Evolutionary conservation across 371 early-diverging fungal species (phyloP).

Genomic region (Vairimorpha apis): DNA sequence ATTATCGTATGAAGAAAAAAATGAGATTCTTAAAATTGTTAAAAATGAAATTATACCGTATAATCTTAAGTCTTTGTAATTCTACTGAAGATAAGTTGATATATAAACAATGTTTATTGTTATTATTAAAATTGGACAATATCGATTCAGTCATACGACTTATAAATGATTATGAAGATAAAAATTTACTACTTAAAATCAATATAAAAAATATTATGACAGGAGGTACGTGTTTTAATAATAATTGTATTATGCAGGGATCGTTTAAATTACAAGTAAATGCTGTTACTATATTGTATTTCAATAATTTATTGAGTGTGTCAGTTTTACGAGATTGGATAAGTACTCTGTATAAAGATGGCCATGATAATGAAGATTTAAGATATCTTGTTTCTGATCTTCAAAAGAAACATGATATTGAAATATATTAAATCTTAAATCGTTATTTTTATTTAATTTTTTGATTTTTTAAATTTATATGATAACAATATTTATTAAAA

Average conservation of each 20-base stretch:
- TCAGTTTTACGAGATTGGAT: constrained; percentile 25
- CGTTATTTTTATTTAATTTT: too few species aligned
- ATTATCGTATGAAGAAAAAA: constrained; percentile 11
- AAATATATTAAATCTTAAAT: constrained; percentile 13
- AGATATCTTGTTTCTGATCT: constrained; percentile 30
- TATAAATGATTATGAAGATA: constrained; percentile 44
- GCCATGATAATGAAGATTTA: constrained; percentile 23
- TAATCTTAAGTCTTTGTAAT: neutral
- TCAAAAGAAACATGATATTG: constrained; percentile 20
- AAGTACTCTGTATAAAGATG: constrained; percentile 15
- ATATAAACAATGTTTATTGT: constrained; percentile 39
- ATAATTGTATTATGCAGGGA: constrained; percentile 3
- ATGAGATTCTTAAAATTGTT: constrained; percentile 38
- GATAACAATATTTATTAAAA: too few species aligned
- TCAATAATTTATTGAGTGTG: constrained; percentile 39
- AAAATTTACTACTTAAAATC: constrained; percentile 34
- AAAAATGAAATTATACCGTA: constrained; percentile 43
- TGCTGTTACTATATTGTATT: constrained; percentile 42
- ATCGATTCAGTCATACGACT: constrained; percentile 49
- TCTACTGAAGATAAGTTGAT: constrained; percentile 30
- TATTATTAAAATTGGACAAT: constrained; percentile 41
- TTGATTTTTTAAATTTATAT: too few species aligned
- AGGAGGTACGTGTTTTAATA: constrained; percentile 50
- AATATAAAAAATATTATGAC: constrained; percentile 41
- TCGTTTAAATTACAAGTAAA: constrained; percentile 7